Evolutionary conservation across 495 filamentous ascomycete species (phyloP), one percentile per base, ranked within the genome.

Genomic region (Xylaria castorea): DNA sequence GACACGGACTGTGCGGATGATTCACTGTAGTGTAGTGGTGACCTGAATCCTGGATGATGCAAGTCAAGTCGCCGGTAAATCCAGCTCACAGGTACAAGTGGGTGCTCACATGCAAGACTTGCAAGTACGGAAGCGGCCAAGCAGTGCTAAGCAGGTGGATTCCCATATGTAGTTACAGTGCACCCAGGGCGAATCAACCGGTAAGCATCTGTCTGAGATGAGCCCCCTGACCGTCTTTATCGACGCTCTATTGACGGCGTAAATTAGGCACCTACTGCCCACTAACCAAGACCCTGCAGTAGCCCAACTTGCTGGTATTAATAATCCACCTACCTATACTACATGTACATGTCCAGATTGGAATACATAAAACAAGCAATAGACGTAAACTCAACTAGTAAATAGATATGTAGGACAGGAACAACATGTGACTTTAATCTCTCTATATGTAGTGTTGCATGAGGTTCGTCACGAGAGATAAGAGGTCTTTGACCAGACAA

Each of bases 1-100:
- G 20, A 40, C 34, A 61, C 30, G 32, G 58, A 22, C 34, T 38
- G 58, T 61, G 58, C 58, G 34, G 58, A 61, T 61, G 58, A 61
- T 61, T 61, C 58, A 61, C 30, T 61, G 32, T 20, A 22, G n/a
- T 30, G 32, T 18, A 22, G n/a, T 42, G 55, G 62, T 51, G 68
- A 51, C 40, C 25, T 70, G 55, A 69, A 16, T 68, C 9, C 22
- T 32, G 65, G 30, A 51, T 64, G 68, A 60, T 60, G 55, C 55
- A 64, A 61, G 58, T 57, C 67, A 20, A 62, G 67, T 42, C 22
- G 14, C 61, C 38, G 22, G 61, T 22, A 46, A 44, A 16, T 36
- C 16, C 18, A 63, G 61, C 61, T 44, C 61, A 64, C 61, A 64
- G 38, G 61, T 64, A 36, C 22, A 30, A 44, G 22, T 44, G 61